A percentile compares a stretch with the other conserved stretches of the same genome.
Evolutionary conservation across 2,329 filamentous ascomycete genomes (phyloP).

Genomic region (Aspergillus phoenicis): DNA sequence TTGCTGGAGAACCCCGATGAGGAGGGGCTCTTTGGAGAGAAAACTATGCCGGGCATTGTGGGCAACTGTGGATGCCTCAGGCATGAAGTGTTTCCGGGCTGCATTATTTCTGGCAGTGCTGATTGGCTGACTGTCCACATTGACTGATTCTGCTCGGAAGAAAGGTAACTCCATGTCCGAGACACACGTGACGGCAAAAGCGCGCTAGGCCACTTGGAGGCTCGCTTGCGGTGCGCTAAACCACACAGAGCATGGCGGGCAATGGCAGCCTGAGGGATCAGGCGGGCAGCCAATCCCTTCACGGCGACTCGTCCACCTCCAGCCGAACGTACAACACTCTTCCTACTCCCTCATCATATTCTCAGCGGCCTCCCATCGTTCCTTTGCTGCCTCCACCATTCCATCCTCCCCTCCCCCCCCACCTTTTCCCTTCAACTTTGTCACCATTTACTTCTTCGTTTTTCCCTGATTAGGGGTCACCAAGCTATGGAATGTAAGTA

Average conservation of each 20-base stretch:
- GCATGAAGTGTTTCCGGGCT: slow-evolving; percentile 7
- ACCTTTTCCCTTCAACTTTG: slow-evolving; percentile 26
- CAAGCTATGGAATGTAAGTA: slow-evolving; percentile 64
- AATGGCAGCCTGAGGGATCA: slow-evolving; percentile 31
- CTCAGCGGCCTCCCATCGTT: slow-evolving; percentile 33
- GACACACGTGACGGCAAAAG: slow-evolving; percentile 18
- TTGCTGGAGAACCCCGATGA: slow-evolving; percentile 22
- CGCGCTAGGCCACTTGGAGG: slow-evolving; percentile 22
- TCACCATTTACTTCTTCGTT: slow-evolving; percentile 37
- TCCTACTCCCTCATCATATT: slow-evolving; percentile 39
- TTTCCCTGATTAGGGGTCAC: slow-evolving; percentile 49
- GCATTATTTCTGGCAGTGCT: slow-evolving; percentile 23
- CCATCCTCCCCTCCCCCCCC: slow-evolving; percentile 24
- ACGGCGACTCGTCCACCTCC: slow-evolving; percentile 32
- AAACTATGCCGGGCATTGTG: slow-evolving; percentile 31
- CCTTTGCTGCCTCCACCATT: slow-evolving; percentile 38
- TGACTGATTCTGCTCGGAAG: slow-evolving; percentile 15
- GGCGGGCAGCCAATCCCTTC: slow-evolving; percentile 31
- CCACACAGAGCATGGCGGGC: slow-evolving; percentile 15
- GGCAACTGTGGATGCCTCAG: slow-evolving; percentile 25
- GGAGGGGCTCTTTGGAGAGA: slow-evolving; percentile 27
- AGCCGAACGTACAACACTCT: slow-evolving; percentile 35
- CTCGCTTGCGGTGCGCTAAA: slow-evolving; percentile 26
- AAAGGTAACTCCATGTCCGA: slow-evolving; percentile 13
- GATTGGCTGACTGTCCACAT: slow-evolving; percentile 19